A percentile compares a stretch with the other conserved stretches of the same genome.
phyloP scores from a whole-genome alignment of 768 basidiomycete genomes.

The Amanita brunnescens region DNA sequence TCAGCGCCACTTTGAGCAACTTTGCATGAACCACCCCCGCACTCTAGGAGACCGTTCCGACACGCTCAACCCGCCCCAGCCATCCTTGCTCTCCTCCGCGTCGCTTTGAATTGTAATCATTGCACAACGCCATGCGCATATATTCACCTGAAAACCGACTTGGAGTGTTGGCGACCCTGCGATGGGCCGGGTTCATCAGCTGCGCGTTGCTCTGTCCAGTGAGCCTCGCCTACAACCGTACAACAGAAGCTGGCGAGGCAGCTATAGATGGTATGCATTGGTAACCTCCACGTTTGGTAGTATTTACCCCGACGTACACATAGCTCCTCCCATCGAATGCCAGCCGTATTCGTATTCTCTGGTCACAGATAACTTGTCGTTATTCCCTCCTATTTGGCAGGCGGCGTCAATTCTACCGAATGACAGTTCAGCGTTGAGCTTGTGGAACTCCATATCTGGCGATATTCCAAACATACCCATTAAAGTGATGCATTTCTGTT shows the following conservation, averaged over 20 bases:
- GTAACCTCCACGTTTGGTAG: neutral
- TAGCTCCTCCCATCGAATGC: conserved; percentile 33
- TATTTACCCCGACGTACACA: neutral
- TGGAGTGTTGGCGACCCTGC: neutral
- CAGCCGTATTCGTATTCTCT: conserved; percentile 32
- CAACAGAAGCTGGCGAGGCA: conserved; percentile 26
- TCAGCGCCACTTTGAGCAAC: neutral
- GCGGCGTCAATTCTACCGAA: conserved; percentile 31
- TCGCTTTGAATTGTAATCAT: neutral
- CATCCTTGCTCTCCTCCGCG: too few species aligned
- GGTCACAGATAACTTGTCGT: conserved; percentile 19
- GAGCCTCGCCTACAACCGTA: conserved; percentile 19
- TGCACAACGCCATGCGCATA: neutral
- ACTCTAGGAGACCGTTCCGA: neutral
- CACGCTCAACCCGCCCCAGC: too few species aligned
- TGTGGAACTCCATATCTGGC: conserved; percentile 33
- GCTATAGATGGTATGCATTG: conserved; percentile 25
- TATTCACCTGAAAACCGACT: neutral
- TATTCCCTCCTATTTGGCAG: conserved; percentile 40
- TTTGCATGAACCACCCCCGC: neutral
- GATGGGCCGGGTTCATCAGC: neutral
- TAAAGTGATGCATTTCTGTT: conserved; percentile 22
- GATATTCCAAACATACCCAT: conserved; percentile 39
- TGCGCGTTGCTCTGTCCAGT: neutral
- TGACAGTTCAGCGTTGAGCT: conserved; percentile 33